These are phyloP conservation scores for Kokia cookei DNA, from an alignment of 441 rosid species.

Conservation along the genomic window DNA sequence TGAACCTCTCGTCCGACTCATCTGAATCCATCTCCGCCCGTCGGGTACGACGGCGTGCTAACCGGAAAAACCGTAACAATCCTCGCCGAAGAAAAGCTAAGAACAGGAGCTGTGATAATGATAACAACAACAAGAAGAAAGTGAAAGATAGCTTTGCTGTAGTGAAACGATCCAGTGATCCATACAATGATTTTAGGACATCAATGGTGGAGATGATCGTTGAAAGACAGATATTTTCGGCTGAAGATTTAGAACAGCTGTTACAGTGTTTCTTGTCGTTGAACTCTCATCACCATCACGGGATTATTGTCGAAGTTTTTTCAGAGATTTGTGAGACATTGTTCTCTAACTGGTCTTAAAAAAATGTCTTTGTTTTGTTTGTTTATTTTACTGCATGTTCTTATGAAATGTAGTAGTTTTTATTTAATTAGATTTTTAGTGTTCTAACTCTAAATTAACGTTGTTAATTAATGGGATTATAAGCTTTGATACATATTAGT, in stretches of 20 bases:
- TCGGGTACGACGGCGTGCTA: background rate
- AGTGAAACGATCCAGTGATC: conserved; percentile 84
- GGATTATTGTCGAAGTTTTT: conserved; percentile 67
- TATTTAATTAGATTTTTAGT: background rate
- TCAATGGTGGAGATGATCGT: conserved; percentile 98
- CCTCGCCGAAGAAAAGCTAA: conserved; percentile 11
- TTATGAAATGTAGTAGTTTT: conserved; percentile 4
- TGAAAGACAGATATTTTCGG: conserved; percentile 72
- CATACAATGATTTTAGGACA: conserved; percentile 67
- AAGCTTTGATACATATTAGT: background rate
- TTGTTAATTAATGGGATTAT: conserved; percentile 2
- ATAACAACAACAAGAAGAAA: conserved; percentile 2
- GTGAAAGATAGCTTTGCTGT: conserved; percentile 78
- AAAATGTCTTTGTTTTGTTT: background rate
- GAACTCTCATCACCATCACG: conserved; percentile 72
- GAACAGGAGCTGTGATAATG: background rate
- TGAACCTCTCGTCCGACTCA: conserved; percentile 58
- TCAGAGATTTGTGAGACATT: conserved; percentile 71
- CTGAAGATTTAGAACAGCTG: conserved; percentile 66
- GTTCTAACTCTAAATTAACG: conserved; percentile 10
- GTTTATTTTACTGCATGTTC: background rate
- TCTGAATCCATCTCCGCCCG: conserved; percentile 18
- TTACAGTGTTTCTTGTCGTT: conserved; percentile 75
- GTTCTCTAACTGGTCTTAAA: conserved; percentile 40
- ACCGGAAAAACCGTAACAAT: background rate